Base-by-base conservation (phyloP, 192 early-diverging fungal species). In the Geosiphon pyriformis region DNA sequence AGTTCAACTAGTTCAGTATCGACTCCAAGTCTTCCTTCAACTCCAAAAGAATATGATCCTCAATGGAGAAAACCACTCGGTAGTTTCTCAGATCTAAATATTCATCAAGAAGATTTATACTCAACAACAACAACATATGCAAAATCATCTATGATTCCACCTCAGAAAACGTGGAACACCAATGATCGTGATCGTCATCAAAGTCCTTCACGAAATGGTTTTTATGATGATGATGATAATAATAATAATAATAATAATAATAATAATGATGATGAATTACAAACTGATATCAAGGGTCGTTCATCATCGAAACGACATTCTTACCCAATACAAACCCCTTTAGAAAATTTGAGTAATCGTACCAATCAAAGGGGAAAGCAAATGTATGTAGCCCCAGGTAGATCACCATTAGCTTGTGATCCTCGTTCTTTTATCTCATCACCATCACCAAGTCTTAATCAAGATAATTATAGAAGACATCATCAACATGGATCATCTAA, bases 1-100 rank as follows among this genome's bases (percentile, higher is more conserved):
- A 65, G 64, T 65, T 50, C 48, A 27, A 23, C 15, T 26, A 65
- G 64, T 55, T 65, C 64, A 8, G 32, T 65, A 55, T 65, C 64
- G 47, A 34, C 64, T 23, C 64, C 64, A 37, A 65, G 64, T 55
- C 25, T 23, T 20, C 64, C 64, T 1, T 46, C 64, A 23, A 65
- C 64, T 52, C 64, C 64, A 27, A 34, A 53, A 30, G 64, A 48
- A 33, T 65, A 51, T 30, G 64, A 65, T 37, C 2, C 27, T 3
- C 48, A 51, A 20, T 55, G 10, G 51, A 65, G 23, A 37, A 53
- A 23, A 55, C 34, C 15, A n/a, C n/a, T n/a, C n/a, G n/a, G n/a
- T n/a, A n/a, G n/a, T n/a, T n/a, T 54, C 37, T 10, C 15, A 42
- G 6, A 15, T 10, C 37, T 42, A 15, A 42, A 42, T 10, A 42